Percentiles rank a stretch among this genome's conserved stretches.
These are phyloP conservation scores for Platismatia glauca DNA, from an alignment of 495 filamentous ascomycete species.

Conservation along the genomic window DNA sequence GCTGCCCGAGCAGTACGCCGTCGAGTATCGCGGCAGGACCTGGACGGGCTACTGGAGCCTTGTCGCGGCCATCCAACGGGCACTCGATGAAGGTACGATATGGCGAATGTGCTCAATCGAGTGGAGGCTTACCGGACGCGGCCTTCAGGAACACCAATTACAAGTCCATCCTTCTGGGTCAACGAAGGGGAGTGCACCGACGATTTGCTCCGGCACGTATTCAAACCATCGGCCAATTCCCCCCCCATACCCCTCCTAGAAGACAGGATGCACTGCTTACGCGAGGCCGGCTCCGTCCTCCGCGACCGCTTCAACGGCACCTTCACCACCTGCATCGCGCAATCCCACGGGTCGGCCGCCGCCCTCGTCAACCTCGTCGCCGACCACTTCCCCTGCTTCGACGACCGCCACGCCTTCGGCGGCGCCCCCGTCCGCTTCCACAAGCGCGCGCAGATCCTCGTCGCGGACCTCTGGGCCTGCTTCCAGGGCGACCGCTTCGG, in stretches of 20 bases:
- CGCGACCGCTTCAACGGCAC: slow-evolving; percentile 76
- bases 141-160: slow-evolving; percentile 62
- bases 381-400: slow-evolving; percentile 74
- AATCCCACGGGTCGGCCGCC: slow-evolving; percentile 71
- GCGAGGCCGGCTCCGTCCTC: slow-evolving; percentile 76
- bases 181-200: slow-evolving; percentile 69
- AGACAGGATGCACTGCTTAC: slow-evolving; percentile 68
- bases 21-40: slow-evolving; percentile 67
- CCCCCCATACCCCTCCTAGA: slow-evolving; percentile 81
- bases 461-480: slow-evolving; percentile 91
- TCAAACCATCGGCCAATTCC: slow-evolving; percentile 75
- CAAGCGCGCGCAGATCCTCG: slow-evolving; percentile 91
- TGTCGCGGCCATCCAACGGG: slow-evolving; percentile 76
- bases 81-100: slow-evolving; percentile 62
- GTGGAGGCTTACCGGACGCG: slow-evolving; percentile 1
- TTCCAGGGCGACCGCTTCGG: slow-evolving; percentile 76
- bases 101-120: neutral
- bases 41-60: slow-evolving; percentile 97
- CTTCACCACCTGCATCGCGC: slow-evolving; percentile 63
- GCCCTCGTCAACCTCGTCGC: slow-evolving; percentile 74
- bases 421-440: slow-evolving; percentile 68
- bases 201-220: slow-evolving; percentile 63
- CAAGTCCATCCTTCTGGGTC: slow-evolving; percentile 78
- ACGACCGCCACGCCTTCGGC: slow-evolving; percentile 67
- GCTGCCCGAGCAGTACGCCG: slow-evolving; percentile 56